These are phyloP conservation scores for Poa pratensis DNA, from an alignment of 176 grass and related monocot species.

Conservation along the genomic window DNA sequence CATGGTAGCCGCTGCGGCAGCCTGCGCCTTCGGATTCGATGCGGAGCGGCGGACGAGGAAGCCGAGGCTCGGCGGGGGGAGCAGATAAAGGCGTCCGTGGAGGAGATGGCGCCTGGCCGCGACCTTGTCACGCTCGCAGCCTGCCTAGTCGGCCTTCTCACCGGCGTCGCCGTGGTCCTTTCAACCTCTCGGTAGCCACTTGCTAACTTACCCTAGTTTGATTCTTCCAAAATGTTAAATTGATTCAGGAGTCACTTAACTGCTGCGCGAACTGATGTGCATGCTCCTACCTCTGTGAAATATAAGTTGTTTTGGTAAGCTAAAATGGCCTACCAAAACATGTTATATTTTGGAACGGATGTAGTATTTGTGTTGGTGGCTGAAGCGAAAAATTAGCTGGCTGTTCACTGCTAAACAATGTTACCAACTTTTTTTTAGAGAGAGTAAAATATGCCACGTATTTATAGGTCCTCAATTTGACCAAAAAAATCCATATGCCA, in stretches of 20 bases:
- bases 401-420: no score
- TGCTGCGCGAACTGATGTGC: not conserved
- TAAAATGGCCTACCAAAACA: no score
- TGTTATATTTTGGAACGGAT: no score
- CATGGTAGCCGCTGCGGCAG: not conserved
- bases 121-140: slow-evolving; percentile 83
- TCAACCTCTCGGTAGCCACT: slow-evolving; percentile 67
- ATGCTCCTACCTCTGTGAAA: no score
- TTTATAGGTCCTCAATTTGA: no score
- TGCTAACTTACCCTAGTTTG: not conserved
- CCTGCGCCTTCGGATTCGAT: slow-evolving; percentile 32
- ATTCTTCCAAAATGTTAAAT: not conserved
- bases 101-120: slow-evolving; percentile 49
- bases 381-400: no score
- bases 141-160: slow-evolving; percentile 89
- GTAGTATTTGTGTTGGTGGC: no score
- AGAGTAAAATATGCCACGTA: no score
- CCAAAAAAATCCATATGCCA: no score
- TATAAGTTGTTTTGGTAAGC: no score
- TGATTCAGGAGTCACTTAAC: not conserved
- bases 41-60: slow-evolving; percentile 40
- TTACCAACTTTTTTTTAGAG: no score
- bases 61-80: not conserved
- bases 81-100: slow-evolving; percentile 33
- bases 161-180: slow-evolving; percentile 81